Base-by-base conservation (phyloP, 2,329 filamentous ascomycete genomes). In the Talaromyces sp. region DNA sequence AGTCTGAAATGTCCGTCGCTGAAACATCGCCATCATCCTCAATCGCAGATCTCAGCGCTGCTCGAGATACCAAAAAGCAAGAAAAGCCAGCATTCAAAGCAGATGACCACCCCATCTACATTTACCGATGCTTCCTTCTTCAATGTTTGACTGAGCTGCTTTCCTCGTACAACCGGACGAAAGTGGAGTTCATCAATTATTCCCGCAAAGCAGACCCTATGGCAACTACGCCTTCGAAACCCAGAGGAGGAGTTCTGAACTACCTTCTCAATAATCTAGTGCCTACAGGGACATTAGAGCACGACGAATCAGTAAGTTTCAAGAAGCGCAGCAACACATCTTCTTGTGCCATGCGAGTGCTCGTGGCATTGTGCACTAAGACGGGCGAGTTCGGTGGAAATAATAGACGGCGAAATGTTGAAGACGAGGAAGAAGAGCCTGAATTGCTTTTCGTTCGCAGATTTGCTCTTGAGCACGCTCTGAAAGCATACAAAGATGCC, bases 151-250 rank as follows among this genome's bases (percentile, higher is more conserved):
- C 92, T 0, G 95, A 99, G 77, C 86, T 99, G 15, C 83, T 99
- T 15, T 89, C 91, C 65, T 96, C 90, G 73, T 99, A 98, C 80
- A 97, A 93, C 70, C 89, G 93, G 62, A 92, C 93, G 9, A 99
- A 99, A 83, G 87, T 99, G 50, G 96, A 99, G 75, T 98, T 99
- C 75, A 97, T 99, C 82, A 98, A 97, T 77, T 99, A 97, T 81
- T 98, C 96, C 70, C 89, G 94, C 67, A 97, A 93, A 73, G 90
- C 92, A 7, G 92, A 94, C 56, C 85, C 92, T 52, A 89, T 92
- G 70, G 89, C 89, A 11, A 89, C 88, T 62, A 98, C 95, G 1
- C 95, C 95, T 5, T 93, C 96, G 17, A 98, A 98, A 78, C 95
- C 95, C 64, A 89, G 95, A 47, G 93, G 94, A 11, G 93, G 91